Evolutionary conservation across 179 eudicot genomes (phyloP).

Genomic region (Spinacia oleracea): DNA sequence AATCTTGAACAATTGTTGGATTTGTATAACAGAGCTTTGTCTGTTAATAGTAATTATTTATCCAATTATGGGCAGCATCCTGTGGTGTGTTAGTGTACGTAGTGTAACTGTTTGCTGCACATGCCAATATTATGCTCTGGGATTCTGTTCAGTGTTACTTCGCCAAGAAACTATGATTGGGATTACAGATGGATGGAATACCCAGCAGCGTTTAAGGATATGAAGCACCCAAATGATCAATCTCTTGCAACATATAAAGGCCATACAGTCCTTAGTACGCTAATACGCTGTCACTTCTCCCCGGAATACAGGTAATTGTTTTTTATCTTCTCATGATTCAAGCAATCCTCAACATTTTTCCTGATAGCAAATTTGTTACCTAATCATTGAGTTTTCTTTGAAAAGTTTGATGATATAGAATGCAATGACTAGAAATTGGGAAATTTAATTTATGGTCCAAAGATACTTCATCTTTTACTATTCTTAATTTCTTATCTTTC

Average conservation of each 20-base stretch:
- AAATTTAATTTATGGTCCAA: neutral
- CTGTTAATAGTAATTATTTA: neutral
- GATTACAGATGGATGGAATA: slow-evolving; percentile 79
- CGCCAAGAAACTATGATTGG: slow-evolving; percentile 40
- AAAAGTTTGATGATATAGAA: neutral
- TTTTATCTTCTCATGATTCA: neutral
- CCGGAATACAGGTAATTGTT: slow-evolving; percentile 54
- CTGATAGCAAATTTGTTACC: neutral
- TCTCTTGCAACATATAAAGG: slow-evolving; percentile 70
- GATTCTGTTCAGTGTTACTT: slow-evolving; percentile 27
- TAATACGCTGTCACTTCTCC: slow-evolving; percentile 74
- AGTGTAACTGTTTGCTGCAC: neutral
- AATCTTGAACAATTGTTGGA: neutral
- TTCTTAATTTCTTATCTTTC: neutral
- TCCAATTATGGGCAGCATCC: neutral
- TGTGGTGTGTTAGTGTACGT: neutral
- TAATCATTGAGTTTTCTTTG: neutral
- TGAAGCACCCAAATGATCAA: slow-evolving; percentile 55
- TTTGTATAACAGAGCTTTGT: neutral
- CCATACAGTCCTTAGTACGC: slow-evolving; percentile 67
- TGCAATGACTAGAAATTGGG: neutral
- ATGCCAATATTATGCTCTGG: neutral
- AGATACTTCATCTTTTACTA: neutral
- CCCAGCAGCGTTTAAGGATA: slow-evolving; percentile 39
- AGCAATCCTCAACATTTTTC: neutral